Evolutionary conservation across 2,329 filamentous ascomycete genomes (phyloP), one percentile per base, ranked within the genome.

Genomic region (Phoma sp.): DNA sequence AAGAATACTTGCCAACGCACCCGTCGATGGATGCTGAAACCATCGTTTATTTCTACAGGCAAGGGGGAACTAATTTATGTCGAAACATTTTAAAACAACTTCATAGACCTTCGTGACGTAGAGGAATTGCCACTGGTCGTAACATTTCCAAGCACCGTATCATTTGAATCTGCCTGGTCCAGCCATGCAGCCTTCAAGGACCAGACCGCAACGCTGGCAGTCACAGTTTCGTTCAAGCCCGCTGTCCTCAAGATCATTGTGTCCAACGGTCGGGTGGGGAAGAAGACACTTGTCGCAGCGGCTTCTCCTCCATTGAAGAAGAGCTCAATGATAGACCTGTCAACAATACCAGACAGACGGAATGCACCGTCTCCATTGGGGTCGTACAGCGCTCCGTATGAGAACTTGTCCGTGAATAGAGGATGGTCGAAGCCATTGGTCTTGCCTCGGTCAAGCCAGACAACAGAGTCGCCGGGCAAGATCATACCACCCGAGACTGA

Each of bases 351-450:
- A 42, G 79, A 77, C 28, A 86, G 67, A 53, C 63, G 60, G 69
- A 76, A 79, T 0, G 64, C 63, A 12, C 73, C 75, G 6, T 61
- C 56, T 2, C 34, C 47, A 7, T 57, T 56, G 1, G 64, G 56
- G 17, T 66, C 57, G 36, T 69, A 67, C 1, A 71, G 54, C 1
- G 61, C 60, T 1, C 68, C 69, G 4, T 71, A 70, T 5, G 71
- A 76, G 65, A 85, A 83, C 59, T 82, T 81, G 56, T 85, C 80
- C 0, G 80, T 84, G 66, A 84, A 85, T 70, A 81, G 83, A 1
- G 78, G 74, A 56, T 83, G 82, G 14, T 80, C 77, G 62, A 82
- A 84, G 2, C 80, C 82, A 15, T 72, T 65, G 6, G 81, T 74
- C 14, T 77, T 68, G 10, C 79, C 78, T 1, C 84, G 79, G 54